Evolutionary conservation across 768 basidiomycete genomes (phyloP), one percentile per base, ranked within the genome.

Genomic region (Cystofilobasidium capitatum): DNA sequence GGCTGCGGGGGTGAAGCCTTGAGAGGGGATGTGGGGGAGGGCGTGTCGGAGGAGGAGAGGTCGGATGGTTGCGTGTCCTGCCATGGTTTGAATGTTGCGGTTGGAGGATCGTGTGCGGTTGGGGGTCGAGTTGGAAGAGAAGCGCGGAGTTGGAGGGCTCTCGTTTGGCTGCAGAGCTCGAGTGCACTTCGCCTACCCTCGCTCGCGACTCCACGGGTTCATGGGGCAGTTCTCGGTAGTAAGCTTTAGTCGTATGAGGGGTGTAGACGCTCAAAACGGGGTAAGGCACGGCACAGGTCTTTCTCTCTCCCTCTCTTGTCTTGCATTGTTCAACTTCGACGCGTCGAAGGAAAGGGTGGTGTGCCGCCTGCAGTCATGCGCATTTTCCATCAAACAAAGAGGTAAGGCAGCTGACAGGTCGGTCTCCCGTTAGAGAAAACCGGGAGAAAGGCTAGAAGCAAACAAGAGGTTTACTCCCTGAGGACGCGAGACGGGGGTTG

Each of bases 41-140:
- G 65, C 31, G 47, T 66, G 65, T 14, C 40, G 26, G 33, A 66
- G 65, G 10, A 66, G 45, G 7, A 66, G 65, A 8, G 65, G 65
- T 16, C 58, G 31, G 42, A 66, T 58, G 31, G 58, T 66, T 26
- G 65, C 58, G 33, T 36, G 63, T 13, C 29, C 31, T 14, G 63
- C 35, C 17, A 29, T 26, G 36, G 45, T 2, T 14, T 22, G 33
- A 17, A 29, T 10, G 44, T 6, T 6, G 60, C 17, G 42, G 20
- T 4, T 17, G 24, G 29, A 26, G 51, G 44, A 39, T 42, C 13
- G 8, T 13, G n/a, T 29, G n/a, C 4, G 9, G 37, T 6, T 33
- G 7, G 20, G 26, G 36, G 2, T 24, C 13, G 59, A 29, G 13
- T 3, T 1, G 5, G 8, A 45, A 44, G 35, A 16, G 39, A 9